A percentile compares a stretch with the other conserved stretches of the same genome.
Conservation (phyloP, 2,329 filamentous ascomycete species). For the Lasiodiplodia theobromae region DNA sequence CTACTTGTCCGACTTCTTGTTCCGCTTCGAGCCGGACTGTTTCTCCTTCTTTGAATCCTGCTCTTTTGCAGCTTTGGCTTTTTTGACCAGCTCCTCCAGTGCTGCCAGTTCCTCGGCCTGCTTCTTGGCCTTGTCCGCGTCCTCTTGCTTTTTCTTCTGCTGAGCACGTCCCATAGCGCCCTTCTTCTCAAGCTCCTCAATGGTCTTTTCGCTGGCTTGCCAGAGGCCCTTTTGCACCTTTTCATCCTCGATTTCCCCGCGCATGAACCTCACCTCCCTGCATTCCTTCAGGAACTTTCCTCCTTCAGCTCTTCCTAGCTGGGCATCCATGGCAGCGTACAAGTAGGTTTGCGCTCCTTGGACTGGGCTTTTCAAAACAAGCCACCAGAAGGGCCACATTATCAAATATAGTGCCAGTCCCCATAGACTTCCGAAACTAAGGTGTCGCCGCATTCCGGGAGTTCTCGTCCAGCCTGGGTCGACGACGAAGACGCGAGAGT, state of each 20-base stretch:
- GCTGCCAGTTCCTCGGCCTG: slow-evolving; percentile 39
- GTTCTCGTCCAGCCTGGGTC: slow-evolving; percentile 88
- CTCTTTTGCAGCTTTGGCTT: slow-evolving; percentile 32
- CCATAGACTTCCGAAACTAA: slow-evolving; percentile 83
- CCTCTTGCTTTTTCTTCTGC: slow-evolving; percentile 60
- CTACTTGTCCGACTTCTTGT: slow-evolving; percentile 31
- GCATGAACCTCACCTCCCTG: slow-evolving; percentile 73
- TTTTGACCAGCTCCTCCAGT: slow-evolving; percentile 21
- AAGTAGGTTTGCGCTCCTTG: slow-evolving; percentile 88
- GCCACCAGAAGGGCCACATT: slow-evolving; percentile 82
- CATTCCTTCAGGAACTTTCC: slow-evolving; percentile 90
- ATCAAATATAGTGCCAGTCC: slow-evolving; percentile 79
- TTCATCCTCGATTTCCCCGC: slow-evolving; percentile 79
- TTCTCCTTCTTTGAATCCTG: slow-evolving; percentile 29
- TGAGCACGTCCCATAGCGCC: slow-evolving; percentile 68
- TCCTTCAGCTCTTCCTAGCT: slow-evolving; percentile 69
- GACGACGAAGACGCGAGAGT: slow-evolving; percentile 81
- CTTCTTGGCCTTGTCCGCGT: slow-evolving; percentile 46
- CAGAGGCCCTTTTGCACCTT: slow-evolving; percentile 83
- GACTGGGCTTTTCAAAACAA: slow-evolving; percentile 83
- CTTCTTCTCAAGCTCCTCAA: slow-evolving; percentile 82
- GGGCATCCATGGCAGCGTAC: slow-evolving; percentile 82
- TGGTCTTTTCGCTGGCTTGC: slow-evolving; percentile 85
- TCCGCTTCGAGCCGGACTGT: slow-evolving; percentile 30
- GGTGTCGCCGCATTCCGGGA: slow-evolving; percentile 84